phyloP scores from a whole-genome alignment of 371 early-diverging fungal species.

The Coemansia sp. region DNA sequence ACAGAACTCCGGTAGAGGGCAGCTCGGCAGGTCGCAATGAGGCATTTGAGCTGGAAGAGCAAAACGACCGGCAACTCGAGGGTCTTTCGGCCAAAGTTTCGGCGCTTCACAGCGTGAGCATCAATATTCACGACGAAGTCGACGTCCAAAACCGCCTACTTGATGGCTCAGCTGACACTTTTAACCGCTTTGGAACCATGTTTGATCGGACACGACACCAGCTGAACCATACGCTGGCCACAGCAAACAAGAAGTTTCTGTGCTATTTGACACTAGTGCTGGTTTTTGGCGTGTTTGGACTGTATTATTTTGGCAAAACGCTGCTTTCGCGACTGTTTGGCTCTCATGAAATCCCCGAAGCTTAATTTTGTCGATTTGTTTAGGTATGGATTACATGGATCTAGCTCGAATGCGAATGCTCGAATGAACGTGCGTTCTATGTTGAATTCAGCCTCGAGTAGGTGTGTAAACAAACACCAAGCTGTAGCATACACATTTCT shows the following conservation, averaged over 20 bases:
- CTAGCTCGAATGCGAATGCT: not conserved
- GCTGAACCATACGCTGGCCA: conserved; percentile 40
- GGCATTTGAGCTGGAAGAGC: conserved; percentile 47
- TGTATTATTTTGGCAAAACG: conserved; percentile 39
- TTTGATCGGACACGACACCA: conserved; percentile 41
- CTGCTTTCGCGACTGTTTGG: conserved; percentile 14
- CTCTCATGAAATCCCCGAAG: conserved; percentile 9
- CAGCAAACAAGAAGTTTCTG: conserved; percentile 38
- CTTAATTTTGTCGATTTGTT: not conserved
- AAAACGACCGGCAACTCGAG: conserved; percentile 41
- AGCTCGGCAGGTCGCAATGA: conserved; percentile 23
- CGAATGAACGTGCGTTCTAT: not conserved
- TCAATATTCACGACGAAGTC: conserved; percentile 43
- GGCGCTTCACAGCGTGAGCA: conserved; percentile 41
- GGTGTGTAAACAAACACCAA: not conserved
- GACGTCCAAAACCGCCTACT: conserved; percentile 42
- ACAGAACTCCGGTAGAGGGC: conserved; percentile 32
- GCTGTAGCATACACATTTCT: not conserved
- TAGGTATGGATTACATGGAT: not conserved
- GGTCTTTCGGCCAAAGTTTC: conserved; percentile 44
- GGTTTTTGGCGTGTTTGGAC: conserved; percentile 28
- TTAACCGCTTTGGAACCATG: conserved; percentile 45
- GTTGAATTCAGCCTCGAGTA: not conserved
- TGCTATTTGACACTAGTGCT: conserved; percentile 38
- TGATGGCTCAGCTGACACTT: conserved; percentile 35